Evolutionary conservation across 1,284 basidiomycete species (phyloP).

Genomic region (Marasmius tenuissimus): DNA sequence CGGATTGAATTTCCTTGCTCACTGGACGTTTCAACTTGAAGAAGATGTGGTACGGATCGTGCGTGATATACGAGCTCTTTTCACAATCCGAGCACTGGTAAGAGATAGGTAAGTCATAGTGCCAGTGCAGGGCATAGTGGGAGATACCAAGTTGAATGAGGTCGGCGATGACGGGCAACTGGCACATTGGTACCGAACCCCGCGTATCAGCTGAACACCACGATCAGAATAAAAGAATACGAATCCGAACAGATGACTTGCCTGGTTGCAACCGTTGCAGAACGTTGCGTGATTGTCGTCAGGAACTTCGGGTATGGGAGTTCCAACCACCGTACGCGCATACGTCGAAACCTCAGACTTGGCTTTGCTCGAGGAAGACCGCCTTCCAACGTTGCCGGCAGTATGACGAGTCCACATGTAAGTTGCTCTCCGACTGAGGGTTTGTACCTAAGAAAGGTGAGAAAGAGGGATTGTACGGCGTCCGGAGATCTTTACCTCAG

Average conservation of each 20-base stretch:
- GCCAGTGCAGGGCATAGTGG: background rate
- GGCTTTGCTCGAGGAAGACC: slow-evolving; percentile 41
- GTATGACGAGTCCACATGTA: slow-evolving; percentile 79
- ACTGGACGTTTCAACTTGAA: slow-evolving; percentile 83
- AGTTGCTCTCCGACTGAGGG: slow-evolving; percentile 70
- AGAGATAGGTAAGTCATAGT: slow-evolving; percentile 8
- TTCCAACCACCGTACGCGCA: slow-evolving; percentile 60
- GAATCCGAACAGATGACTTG: slow-evolving; percentile 27
- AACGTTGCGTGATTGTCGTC: slow-evolving; percentile 55
- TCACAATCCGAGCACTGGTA: slow-evolving; percentile 79
- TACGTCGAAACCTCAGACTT: slow-evolving; percentile 62
- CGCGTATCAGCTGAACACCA: slow-evolving; percentile 55
- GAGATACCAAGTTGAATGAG: slow-evolving; percentile 63
- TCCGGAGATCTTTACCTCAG: slow-evolving; percentile 47
- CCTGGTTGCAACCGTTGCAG: slow-evolving; percentile 61
- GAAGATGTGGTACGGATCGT: slow-evolving; percentile 84
- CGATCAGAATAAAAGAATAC: background rate
- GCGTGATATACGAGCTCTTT: slow-evolving; percentile 69
- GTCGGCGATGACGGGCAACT: slow-evolving; percentile 67
- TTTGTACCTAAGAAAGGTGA: slow-evolving; percentile 44
- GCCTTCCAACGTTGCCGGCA: slow-evolving; percentile 42
- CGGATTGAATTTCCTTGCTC: slow-evolving; percentile 63
- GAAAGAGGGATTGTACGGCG: background rate
- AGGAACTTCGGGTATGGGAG: slow-evolving; percentile 31
- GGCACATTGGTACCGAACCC: slow-evolving; percentile 76